Evolutionary conservation across 2,329 filamentous ascomycete genomes (phyloP).

Genomic region (Apiospora malaysiana): DNA sequence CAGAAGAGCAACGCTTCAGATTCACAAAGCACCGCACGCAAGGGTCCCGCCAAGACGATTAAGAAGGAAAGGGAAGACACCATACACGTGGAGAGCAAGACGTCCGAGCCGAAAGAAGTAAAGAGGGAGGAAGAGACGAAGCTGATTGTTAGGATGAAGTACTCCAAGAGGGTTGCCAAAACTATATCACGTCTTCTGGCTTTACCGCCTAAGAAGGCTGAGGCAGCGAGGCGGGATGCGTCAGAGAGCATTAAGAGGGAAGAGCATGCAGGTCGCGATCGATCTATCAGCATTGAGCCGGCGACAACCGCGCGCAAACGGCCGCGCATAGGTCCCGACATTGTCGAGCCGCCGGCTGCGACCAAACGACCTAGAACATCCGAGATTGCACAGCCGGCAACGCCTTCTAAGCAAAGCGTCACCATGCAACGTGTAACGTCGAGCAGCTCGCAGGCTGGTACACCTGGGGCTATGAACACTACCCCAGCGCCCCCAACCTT

Average conservation of each 20-base stretch:
- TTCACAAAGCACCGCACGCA: slow-evolving; percentile 44
- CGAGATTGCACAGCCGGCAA: slow-evolving; percentile 53
- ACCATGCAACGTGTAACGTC: slow-evolving; percentile 61
- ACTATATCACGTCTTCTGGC: slow-evolving; percentile 54
- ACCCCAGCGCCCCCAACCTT: slow-evolving; percentile 45
- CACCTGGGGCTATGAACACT: slow-evolving; percentile 53
- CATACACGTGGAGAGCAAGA: slow-evolving; percentile 37
- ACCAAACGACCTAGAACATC: slow-evolving; percentile 51
- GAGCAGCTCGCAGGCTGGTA: slow-evolving; percentile 57
- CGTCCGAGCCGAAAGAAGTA: slow-evolving; percentile 41
- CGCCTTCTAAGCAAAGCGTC: slow-evolving; percentile 55
- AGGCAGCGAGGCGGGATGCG: slow-evolving; percentile 44
- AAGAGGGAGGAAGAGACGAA: slow-evolving; percentile 37
- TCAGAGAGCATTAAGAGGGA: slow-evolving; percentile 42
- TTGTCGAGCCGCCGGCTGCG: slow-evolving; percentile 43
- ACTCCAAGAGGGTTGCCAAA: slow-evolving; percentile 54
- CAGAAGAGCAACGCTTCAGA: slow-evolving; percentile 38
- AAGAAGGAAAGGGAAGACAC: slow-evolving; percentile 37
- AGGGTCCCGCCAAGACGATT: slow-evolving; percentile 41
- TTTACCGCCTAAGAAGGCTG: slow-evolving; percentile 47
- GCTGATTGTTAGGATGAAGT: slow-evolving; percentile 53
- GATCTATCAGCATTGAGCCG: slow-evolving; percentile 50
- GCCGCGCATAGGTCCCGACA: slow-evolving; percentile 47
- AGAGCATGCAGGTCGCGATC: slow-evolving; percentile 38
- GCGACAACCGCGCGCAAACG: slow-evolving; percentile 57